A percentile compares a stretch with the other conserved stretches of the same genome.
Conservation (phyloP, 2,329 filamentous ascomycete genomes). For the Blumeria graminis region DNA sequence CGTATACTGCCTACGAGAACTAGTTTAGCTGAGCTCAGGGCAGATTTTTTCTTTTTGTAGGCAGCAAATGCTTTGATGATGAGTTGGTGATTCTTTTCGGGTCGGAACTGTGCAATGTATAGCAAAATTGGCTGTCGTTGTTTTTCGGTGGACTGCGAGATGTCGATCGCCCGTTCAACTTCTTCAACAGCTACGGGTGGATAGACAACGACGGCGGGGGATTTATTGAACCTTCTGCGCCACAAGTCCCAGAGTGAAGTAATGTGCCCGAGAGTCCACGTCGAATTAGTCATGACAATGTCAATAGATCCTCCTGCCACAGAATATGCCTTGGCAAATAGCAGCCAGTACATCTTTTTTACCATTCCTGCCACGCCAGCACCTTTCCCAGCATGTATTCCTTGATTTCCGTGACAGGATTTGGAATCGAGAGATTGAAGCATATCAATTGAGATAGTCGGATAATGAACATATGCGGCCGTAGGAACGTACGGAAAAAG, state of each 20-base stretch:
- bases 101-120: constrained; percentile 92
- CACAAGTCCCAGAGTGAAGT: constrained; percentile 50
- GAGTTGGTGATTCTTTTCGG: constrained; percentile 85
- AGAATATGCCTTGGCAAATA: constrained; percentile 65
- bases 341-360: constrained; percentile 68
- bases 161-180: constrained; percentile 47
- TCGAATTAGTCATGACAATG: constrained; percentile 92
- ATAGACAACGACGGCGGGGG: constrained; percentile 49
- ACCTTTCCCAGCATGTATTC: constrained; percentile 67
- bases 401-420: constrained; percentile 32
- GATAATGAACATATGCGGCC: constrained; percentile 89
- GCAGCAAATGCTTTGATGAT: constrained; percentile 65
- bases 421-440: constrained; percentile 51
- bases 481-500: constrained; percentile 65
- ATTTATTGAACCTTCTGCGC: constrained; percentile 21
- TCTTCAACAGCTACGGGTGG: constrained; percentile 81
- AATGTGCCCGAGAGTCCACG: constrained; percentile 76
- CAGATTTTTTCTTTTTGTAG: constrained; percentile 33
- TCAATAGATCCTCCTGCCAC: constrained; percentile 66
- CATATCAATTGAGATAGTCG: constrained; percentile 97
- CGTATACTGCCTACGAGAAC: constrained; percentile 84
- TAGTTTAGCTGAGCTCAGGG: constrained; percentile 34
- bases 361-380: constrained; percentile 40
- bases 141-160: constrained; percentile 44
- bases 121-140: constrained; percentile 48